Conservation (phyloP, 2,329 filamentous ascomycete species). For the Fusarium metavorans region DNA sequence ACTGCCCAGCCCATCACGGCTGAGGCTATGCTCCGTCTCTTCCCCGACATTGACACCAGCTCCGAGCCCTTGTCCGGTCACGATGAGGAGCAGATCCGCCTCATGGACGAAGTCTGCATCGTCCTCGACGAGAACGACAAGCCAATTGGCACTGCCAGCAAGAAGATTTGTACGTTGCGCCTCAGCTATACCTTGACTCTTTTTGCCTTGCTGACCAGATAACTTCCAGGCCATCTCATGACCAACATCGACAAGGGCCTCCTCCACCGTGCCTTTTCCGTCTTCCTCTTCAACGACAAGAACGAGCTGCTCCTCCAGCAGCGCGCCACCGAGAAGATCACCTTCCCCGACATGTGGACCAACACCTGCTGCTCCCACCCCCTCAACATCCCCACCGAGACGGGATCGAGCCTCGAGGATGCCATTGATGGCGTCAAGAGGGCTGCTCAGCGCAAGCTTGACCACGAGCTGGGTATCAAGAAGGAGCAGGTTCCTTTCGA, state of each 20-base stretch:
- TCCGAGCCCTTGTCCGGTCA: conserved; percentile 86
- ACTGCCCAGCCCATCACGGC: conserved; percentile 78
- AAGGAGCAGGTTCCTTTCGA: conserved; percentile 89
- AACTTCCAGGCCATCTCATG: conserved; percentile 87
- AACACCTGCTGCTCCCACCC: conserved; percentile 99
- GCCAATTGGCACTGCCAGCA: conserved; percentile 95
- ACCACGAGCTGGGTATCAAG: conserved; percentile 95
- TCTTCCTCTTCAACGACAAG: conserved; percentile 95
- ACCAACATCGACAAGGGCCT: conserved; percentile 97
- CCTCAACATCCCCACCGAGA: conserved; percentile 90
- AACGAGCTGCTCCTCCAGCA: conserved; percentile 96
- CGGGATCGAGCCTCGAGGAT: conserved; percentile 82
- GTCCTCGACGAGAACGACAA: conserved; percentile 92
- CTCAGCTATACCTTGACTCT: neutral
- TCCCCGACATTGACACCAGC: conserved; percentile 82
- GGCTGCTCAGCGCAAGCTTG: conserved; percentile 91
- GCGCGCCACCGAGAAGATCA: conserved; percentile 96
- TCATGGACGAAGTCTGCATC: conserved; percentile 99
- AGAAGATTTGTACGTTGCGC: conserved; percentile 88
- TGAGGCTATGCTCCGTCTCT: conserved; percentile 86
- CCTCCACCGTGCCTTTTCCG: conserved; percentile 96
- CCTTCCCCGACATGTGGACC: conserved; percentile 99
- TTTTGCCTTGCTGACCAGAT: conserved; percentile 25
- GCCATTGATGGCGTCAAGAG: conserved; percentile 89
- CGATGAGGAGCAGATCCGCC: conserved; percentile 95